Base-by-base conservation (phyloP, 2,329 filamentous ascomycete species). In the Aspergillus calidoustus region DNA sequence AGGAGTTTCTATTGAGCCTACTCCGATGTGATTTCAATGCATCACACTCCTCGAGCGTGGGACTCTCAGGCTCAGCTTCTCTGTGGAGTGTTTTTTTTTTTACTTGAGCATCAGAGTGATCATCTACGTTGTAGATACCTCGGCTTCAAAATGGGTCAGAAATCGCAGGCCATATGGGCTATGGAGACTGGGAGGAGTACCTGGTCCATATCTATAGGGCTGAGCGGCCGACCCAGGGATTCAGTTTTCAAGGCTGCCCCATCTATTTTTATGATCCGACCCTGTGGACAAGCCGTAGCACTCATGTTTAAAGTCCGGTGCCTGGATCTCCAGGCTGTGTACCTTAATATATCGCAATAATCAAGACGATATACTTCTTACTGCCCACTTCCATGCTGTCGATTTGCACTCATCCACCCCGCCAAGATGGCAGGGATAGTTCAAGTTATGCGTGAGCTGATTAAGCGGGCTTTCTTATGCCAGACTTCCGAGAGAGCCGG, bases 401-500 rank as follows among this genome's bases (percentile, higher is more conserved):
- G 34, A 15, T 11, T 15, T 11, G 4, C 15, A 4, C 34, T 15
- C 3, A 11, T 4, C 13, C 11, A 15, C 9, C 34, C 34, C 34
- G 34, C 34, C 34, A 41, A 15, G 34, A 17, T 41, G 34, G 34
- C 34, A 50, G 23, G 47, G 23, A 30, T 50, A 61, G 55, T 46
- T 34, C 22, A 19, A 23, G n/a, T 59, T 54, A 57, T 62, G 59
- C 59, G 23, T 4, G 22, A 2, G 19, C 13, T 53, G 22, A 23
- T 19, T 54, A 54, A 54, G 52, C 52, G 38, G 52, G 3, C 3
- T 43, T 53, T 41, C 1, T 44, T 54, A 54, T 44, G 31, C 31
- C 8, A 17, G 8, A 30, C 23, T 63, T 51, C 60, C 63, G 60
- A 54, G 38, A 19, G 25, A 47, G 54, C 63, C 63, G 63, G 49